Base-by-base conservation (phyloP, 2,329 filamentous ascomycete genomes). In the Microcyclospora pomicola region DNA sequence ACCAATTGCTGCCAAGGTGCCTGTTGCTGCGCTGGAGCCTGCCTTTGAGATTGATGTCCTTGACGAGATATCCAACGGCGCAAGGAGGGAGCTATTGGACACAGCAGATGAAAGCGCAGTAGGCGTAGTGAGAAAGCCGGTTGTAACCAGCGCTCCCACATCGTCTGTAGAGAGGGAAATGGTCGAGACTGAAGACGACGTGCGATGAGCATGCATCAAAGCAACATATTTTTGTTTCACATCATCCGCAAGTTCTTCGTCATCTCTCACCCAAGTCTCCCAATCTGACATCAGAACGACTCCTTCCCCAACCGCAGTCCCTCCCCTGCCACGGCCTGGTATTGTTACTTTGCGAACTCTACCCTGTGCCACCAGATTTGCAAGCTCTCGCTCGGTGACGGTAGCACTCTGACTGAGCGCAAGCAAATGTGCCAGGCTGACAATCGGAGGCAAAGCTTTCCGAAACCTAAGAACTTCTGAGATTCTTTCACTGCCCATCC, bases 1-100 rank as follows among this genome's bases (percentile, higher is more conserved):
- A 1, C 82, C 82, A 1, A 85, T 74, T 1, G 81, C 79, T 6
- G 67, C 77, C 2, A 80, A 51, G 2, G 76, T 77, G 11, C 82
- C 82, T 1, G 81, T 79, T 5, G 79, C 73, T 15, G 78, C 76
- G 44, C 65, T 68, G 2, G 76, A 73, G 12, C 63, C 64, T 15
- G 82, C 73, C 16, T 66, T 69, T 29, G 77, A 71, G 9, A 85
- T 15, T 68, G 45, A 56, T 35, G 15, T 40, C 13, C 13, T 38
- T 36, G 36, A 33, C 19, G 33, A 35, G 29, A 2, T 36, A 24
- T 24, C 19, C 7, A 24, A 7, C 6, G 30, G 30, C 9, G 37
- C 39, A 10, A 39, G 31, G n/a, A 49, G 32, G 3, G 59, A 59
- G 6, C 58, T 58, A 9, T 61, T 52, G 39, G 52, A 63, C 40